Conservation (phyloP, 805 yeast species). For the Phaffomyces antillensis region DNA sequence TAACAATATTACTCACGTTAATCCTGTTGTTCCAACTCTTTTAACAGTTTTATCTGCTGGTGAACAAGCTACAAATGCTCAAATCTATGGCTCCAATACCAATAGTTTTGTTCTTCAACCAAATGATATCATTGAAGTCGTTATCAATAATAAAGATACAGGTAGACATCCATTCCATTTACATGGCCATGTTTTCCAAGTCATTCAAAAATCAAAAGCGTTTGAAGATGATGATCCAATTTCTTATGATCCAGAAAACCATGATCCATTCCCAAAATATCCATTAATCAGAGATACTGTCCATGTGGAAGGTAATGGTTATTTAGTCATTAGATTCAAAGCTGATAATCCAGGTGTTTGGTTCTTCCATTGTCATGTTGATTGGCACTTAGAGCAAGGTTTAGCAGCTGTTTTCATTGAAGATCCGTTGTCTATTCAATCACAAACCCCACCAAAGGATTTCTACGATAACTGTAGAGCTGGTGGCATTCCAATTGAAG, state of each 20-base stretch:
- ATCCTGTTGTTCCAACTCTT: slow-evolving; percentile 68
- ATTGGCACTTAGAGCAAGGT: slow-evolving; percentile 82
- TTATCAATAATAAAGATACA: slow-evolving; percentile 69
- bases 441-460: slow-evolving; percentile 37
- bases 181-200: slow-evolving; percentile 67
- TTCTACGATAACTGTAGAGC: slow-evolving; percentile 44
- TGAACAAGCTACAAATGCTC: slow-evolving; percentile 41
- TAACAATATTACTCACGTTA: slow-evolving; percentile 55
- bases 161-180: slow-evolving; percentile 73
- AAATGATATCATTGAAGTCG: slow-evolving; percentile 63
- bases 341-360: slow-evolving; percentile 92
- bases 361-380: slow-evolving; percentile 90
- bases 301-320: slow-evolving; percentile 59
- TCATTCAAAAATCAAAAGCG: slow-evolving; percentile 44
- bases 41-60: slow-evolving; percentile 60
- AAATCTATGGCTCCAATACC: slow-evolving; percentile 71
- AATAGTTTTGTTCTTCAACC: slow-evolving; percentile 54
- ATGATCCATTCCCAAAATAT: slow-evolving; percentile 41
- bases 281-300: slow-evolving; percentile 71
- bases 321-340: slow-evolving; percentile 60
- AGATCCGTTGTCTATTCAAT: slow-evolving; percentile 49
- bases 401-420: slow-evolving; percentile 66
- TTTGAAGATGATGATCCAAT: slow-evolving; percentile 45
- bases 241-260: slow-evolving; percentile 45
- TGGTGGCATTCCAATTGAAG: slow-evolving; percentile 39